Conservation (phyloP, 257 asterid genomes). For the Ophiorrhiza pumila region DNA sequence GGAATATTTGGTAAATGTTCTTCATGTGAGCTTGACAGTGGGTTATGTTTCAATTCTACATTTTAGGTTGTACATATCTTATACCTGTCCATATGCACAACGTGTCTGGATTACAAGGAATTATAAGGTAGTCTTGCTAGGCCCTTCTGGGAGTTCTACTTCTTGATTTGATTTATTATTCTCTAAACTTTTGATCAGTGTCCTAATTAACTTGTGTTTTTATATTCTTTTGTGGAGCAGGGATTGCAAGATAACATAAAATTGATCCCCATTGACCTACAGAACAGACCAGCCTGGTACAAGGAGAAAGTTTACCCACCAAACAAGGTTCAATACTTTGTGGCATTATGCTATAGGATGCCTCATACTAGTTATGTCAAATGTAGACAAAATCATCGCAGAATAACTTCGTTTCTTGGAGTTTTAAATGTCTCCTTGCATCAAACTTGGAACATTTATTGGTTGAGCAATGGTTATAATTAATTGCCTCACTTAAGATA, state of each 20-base stretch:
- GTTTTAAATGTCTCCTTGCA: not conserved
- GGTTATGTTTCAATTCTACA: slow-evolving; percentile 21
- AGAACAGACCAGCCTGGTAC: slow-evolving; percentile 84
- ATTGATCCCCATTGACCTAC: slow-evolving; percentile 72
- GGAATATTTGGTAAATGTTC: not conserved
- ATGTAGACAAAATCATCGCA: not conserved
- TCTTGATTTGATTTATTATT: not conserved
- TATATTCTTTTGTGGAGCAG: slow-evolving; percentile 33
- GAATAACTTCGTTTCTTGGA: not conserved
- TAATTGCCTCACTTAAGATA: not conserved
- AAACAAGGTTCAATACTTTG: slow-evolving; percentile 49
- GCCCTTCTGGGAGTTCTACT: slow-evolving; percentile 9
- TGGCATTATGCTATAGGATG: not conserved
- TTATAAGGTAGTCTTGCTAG: slow-evolving; percentile 58
- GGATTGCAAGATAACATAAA: slow-evolving; percentile 68
- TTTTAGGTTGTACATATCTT: slow-evolving; percentile 79
- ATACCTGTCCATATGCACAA: slow-evolving; percentile 81
- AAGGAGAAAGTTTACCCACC: slow-evolving; percentile 84
- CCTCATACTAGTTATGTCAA: not conserved
- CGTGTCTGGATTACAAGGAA: slow-evolving; percentile 82
- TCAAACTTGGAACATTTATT: not conserved
- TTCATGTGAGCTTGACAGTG: not conserved
- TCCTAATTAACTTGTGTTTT: not conserved
- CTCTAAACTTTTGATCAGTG: no score
- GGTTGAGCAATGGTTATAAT: not conserved